Evolutionary conservation across 495 filamentous ascomycete genomes (phyloP), one percentile per base, ranked within the genome.

Genomic region (Penicillium antarcticum): DNA sequence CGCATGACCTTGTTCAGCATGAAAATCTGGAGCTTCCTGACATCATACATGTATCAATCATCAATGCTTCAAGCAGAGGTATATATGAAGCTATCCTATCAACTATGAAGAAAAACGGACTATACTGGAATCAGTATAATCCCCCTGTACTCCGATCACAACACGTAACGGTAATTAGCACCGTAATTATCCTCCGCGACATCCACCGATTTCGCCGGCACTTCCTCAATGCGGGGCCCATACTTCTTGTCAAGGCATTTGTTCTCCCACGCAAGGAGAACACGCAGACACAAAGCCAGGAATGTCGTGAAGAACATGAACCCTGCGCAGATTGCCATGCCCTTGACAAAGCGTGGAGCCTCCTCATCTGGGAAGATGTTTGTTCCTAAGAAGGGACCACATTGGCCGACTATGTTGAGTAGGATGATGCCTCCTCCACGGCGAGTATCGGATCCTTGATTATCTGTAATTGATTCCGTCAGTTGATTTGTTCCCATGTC

Each of bases 341-440:
- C 87, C 45, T 73, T 78, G n/a, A 76, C 62, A 55, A 82, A 90
- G n/a, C 80, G 81, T 3, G 87, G 87, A 2, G 59, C 69, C 23
- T 88, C 78, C 1, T 50, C 60, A 2, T 67, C 62, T 0, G 87
- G 86, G 57, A 87, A 92, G 2, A 88, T 45, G 33, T 86, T 79
- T 6, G 86, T 88, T 1, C 88, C 88, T 13, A 92, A 65, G 10
- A 91, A 72, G 4, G 88, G 87, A 1, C 87, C 71, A 23, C 70
- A 71, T 42, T 92, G 88, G 1, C 88, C 88, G 32, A 91, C 71
- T 14, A 85, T 45, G 47, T 88, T 87, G 24, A 91, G 67, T 29
- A 92, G 67, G 24, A 83, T 81, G 56, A 91, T 87, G 8, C 84
- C 83, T n/a, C 81, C 77, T 5, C 88, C 88, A 3, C 87, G 75